Percentiles rank a stretch among this genome's conserved stretches.
phyloP scores from a whole-genome alignment of 768 basidiomycete species.

The Tylopilus felleus region DNA sequence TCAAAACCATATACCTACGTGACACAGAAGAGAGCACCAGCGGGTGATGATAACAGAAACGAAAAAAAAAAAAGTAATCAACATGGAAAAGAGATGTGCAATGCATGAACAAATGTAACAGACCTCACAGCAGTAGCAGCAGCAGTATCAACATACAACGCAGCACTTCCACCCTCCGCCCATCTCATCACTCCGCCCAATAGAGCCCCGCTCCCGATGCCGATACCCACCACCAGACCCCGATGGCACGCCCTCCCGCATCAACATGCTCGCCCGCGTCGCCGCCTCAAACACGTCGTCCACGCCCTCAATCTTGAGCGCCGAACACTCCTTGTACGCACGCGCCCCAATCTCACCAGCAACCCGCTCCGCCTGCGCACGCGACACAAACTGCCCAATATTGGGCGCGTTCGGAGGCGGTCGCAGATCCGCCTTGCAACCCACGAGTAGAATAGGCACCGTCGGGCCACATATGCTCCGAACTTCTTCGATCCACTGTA shows the following conservation, averaged over 20 bases:
- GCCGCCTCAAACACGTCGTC: slow-evolving; percentile 98
- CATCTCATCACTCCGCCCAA: slow-evolving; percentile 34
- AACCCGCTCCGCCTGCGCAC: slow-evolving; percentile 76
- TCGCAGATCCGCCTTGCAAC: slow-evolving; percentile 93
- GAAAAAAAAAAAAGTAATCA: not conserved
- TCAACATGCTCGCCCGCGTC: slow-evolving; percentile 93
- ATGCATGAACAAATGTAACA: not conserved
- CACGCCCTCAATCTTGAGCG: slow-evolving; percentile 85
- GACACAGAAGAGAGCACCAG: not conserved
- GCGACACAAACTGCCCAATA: slow-evolving; percentile 61
- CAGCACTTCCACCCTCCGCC: slow-evolving; percentile 56
- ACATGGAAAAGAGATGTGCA: not conserved
- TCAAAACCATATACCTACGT: slow-evolving; percentile 8
- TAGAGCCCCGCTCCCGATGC: slow-evolving; percentile 42
- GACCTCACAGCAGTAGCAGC: not conserved
- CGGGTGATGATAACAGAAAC: not conserved
- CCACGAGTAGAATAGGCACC: slow-evolving; percentile 93
- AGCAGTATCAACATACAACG: slow-evolving; percentile 51
- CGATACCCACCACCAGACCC: slow-evolving; percentile 50
- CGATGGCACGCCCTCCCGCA: slow-evolving; percentile 75
- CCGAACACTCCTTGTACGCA: slow-evolving; percentile 92
- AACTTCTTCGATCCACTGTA: slow-evolving; percentile 99
- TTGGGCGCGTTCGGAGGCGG: slow-evolving; percentile 49
- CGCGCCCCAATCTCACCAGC: slow-evolving; percentile 85
- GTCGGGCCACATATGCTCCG: slow-evolving; percentile 90